A percentile compares a stretch with the other conserved stretches of the same genome.
phyloP scores from a whole-genome alignment of 2,329 filamentous ascomycete species.

The Thermoascus crustaceus region DNA sequence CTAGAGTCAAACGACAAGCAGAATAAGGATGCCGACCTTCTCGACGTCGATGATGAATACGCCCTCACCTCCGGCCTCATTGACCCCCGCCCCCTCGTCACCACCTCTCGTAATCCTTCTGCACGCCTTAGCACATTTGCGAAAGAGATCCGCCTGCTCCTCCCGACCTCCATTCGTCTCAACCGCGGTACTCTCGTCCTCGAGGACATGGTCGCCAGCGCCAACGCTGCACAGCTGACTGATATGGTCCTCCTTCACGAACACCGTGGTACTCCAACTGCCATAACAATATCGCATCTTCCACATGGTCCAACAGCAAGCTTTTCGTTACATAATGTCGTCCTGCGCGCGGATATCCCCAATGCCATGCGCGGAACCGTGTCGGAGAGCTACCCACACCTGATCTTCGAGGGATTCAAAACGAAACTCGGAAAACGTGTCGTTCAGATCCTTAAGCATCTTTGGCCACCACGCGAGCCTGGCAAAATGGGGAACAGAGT shows the following conservation, averaged over 20 bases:
- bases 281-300: conserved; percentile 76
- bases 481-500: conserved; percentile 81
- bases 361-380: conserved; percentile 80
- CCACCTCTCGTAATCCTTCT: conserved; percentile 81
- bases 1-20: conserved; percentile 47
- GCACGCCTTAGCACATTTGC: conserved; percentile 79
- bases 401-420: conserved; percentile 91
- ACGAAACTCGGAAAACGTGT: conserved; percentile 72
- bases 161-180: conserved; percentile 77
- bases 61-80: conserved; percentile 81
- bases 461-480: conserved; percentile 83
- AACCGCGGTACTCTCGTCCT: conserved; percentile 89
- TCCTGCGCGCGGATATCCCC: conserved; percentile 86
- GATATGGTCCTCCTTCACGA: conserved; percentile 87
- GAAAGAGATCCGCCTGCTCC: conserved; percentile 77
- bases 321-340: conserved; percentile 86
- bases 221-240: conserved; percentile 68
- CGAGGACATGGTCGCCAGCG: conserved; percentile 73
- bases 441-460: conserved; percentile 83
- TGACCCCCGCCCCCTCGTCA: conserved; percentile 81
- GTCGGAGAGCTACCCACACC: conserved; percentile 83
- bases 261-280: conserved; percentile 85
- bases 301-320: conserved; percentile 82
- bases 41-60: conserved; percentile 85
- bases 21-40: conserved; percentile 79